Evolutionary conservation across 2,329 filamentous ascomycete genomes (phyloP).

Genomic region (Alternaria tenuissima): DNA sequence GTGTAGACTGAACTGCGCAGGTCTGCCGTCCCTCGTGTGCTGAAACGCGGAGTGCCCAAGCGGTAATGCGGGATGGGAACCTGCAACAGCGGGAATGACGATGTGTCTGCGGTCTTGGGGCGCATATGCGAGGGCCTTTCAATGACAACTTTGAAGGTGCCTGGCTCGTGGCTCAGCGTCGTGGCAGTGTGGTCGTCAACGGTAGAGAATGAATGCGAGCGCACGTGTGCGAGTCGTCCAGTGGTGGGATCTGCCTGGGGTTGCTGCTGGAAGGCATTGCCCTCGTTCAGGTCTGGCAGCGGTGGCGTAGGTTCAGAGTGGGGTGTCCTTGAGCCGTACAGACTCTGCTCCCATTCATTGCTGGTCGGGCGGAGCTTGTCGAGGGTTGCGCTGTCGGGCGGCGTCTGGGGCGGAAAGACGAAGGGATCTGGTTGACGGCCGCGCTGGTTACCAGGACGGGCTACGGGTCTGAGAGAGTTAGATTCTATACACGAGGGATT

Average conservation of each 20-base stretch:
- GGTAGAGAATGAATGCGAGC: conserved; percentile 80
- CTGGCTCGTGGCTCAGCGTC: conserved; percentile 65
- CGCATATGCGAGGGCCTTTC: conserved; percentile 70
- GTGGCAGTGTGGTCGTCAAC: conserved; percentile 66
- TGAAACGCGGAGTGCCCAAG: conserved; percentile 83
- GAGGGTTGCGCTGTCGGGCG: conserved; percentile 48
- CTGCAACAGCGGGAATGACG: conserved; percentile 68
- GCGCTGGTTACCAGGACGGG: conserved; percentile 48
- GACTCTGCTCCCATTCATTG: conserved; percentile 49
- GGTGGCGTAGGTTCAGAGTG: conserved; percentile 38
- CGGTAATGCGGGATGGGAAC: conserved; percentile 85
- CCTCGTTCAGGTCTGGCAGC: conserved; percentile 25
- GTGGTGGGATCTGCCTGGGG: conserved; percentile 23
- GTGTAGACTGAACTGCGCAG: conserved; percentile 82
- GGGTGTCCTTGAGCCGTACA: conserved; percentile 46
- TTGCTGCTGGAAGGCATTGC: conserved; percentile 25
- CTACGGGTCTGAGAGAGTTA: conserved; percentile 45
- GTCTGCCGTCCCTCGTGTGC: conserved; percentile 75
- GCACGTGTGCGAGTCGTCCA: conserved; percentile 47
- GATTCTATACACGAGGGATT: neutral
- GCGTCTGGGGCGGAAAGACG: conserved; percentile 51
- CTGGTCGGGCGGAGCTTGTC: conserved; percentile 43
- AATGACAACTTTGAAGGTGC: conserved; percentile 82
- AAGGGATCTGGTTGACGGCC: conserved; percentile 46
- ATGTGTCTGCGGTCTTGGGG: conserved; percentile 69